Evolutionary conservation across 225 moss, liverwort and hornwort species (phyloP).

Genomic region (Pseudisothecium myosuroides): DNA sequence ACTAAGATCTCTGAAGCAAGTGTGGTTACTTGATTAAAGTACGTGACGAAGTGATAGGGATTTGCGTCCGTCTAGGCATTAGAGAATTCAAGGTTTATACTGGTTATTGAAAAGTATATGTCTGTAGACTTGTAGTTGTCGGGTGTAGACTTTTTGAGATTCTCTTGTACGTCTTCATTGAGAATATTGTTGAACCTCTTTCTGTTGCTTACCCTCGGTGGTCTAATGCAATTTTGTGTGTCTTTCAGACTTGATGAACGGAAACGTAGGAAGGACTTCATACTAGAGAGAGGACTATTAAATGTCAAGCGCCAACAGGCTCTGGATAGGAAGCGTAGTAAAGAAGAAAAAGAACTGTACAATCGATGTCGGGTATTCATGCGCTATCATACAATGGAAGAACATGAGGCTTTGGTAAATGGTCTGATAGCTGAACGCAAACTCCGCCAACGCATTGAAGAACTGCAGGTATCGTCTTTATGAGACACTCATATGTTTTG

Average conservation of each 20-base stretch:
- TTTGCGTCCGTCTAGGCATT: neutral
- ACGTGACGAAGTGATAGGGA: neutral
- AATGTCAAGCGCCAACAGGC: slow-evolving; percentile 69
- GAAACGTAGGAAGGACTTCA: slow-evolving; percentile 81
- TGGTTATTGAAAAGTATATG: neutral
- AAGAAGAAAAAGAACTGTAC: slow-evolving; percentile 91
- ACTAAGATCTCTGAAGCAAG: neutral
- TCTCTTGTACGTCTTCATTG: neutral
- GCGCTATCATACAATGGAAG: slow-evolving; percentile 85
- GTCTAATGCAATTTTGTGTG: neutral
- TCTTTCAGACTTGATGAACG: slow-evolving; percentile 78
- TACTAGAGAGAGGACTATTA: slow-evolving; percentile 75
- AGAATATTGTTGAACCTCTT: neutral
- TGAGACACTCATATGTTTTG: neutral
- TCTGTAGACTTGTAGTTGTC: neutral
- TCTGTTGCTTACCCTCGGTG: neutral
- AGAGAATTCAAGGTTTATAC: neutral
- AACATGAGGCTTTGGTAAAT: slow-evolving; percentile 70
- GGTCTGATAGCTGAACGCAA: slow-evolving; percentile 73
- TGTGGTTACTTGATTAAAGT: neutral
- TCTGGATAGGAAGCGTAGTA: slow-evolving; percentile 65
- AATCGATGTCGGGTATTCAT: slow-evolving; percentile 68
- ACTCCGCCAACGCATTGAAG: slow-evolving; percentile 84
- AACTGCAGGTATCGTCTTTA: slow-evolving; percentile 64
- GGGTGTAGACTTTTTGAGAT: neutral